These are phyloP conservation scores for Cyclocybe aegerita DNA, from an alignment of 768 basidiomycete species.

Conservation along the genomic window DNA sequence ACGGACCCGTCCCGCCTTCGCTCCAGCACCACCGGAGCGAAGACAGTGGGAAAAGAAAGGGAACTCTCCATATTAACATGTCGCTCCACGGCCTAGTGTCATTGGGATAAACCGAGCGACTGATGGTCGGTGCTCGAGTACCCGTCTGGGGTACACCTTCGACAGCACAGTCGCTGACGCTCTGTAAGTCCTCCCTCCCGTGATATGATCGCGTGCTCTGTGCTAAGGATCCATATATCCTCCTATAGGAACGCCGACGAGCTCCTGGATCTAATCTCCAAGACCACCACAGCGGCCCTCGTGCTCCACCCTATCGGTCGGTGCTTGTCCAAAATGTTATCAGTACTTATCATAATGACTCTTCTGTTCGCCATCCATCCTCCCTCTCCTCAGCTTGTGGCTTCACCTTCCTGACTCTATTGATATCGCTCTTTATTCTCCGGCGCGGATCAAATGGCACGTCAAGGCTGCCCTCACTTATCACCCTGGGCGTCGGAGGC, in stretches of 20 bases:
- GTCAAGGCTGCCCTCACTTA: constrained; percentile 35
- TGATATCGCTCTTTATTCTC: constrained; percentile 46
- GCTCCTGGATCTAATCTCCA: constrained; percentile 41
- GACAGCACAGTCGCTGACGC: constrained; percentile 46
- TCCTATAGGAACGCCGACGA: constrained; percentile 29
- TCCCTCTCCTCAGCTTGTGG: constrained; percentile 37
- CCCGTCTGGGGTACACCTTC: constrained; percentile 55
- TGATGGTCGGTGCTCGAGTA: constrained; percentile 43
- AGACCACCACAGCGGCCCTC: constrained; percentile 44
- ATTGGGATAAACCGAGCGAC: constrained; percentile 38
- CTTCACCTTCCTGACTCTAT: constrained; percentile 49
- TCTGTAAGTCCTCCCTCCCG: constrained; percentile 32
- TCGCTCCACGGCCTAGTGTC: constrained; percentile 29
- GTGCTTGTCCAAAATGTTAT: constrained; percentile 8
- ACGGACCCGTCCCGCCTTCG: constrained; percentile 9
- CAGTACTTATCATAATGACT: constrained; percentile 7
- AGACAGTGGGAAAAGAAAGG: background rate
- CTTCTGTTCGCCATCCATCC: background rate
- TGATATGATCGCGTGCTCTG: constrained; percentile 13
- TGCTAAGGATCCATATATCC: constrained; percentile 10
- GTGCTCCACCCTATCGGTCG: constrained; percentile 57
- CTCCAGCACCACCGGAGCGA: constrained; percentile 10
- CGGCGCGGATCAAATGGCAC: constrained; percentile 35
- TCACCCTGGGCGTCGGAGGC: constrained; percentile 34
- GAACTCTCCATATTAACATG: background rate